Base-by-base conservation (phyloP, 495 filamentous ascomycete genomes). In the Penicillium roqueforti region DNA sequence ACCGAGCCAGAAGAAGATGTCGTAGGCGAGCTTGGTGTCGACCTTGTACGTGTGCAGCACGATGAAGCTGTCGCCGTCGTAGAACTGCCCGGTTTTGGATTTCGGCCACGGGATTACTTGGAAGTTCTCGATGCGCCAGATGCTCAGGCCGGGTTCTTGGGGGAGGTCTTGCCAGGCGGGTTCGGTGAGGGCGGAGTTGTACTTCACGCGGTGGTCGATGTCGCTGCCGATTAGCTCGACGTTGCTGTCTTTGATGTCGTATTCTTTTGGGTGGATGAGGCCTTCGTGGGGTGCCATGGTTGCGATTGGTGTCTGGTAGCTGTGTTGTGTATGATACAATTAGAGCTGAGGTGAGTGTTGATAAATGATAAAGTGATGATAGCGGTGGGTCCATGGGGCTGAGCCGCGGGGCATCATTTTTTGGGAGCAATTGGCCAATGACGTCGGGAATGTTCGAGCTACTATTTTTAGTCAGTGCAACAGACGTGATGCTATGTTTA, bases 61-160 rank as follows among this genome's bases (percentile, higher is more conserved):
- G 52, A 86, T 83, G 58, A 81, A 86, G 67, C 80, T 83, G 56
- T 86, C 83, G 13, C 82, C 82, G 22, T 84, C 78, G 60, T 80
- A 80, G 65, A 86, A 86, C 31, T 78, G 63, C 16, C 83, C 83
- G 19, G 72, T 57, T 13, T 67, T 70, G 14, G 78, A 65, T 31
- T 70, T 74, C 20, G 83, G 80, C 76, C 80, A 82, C n/a, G 77
- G 64, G 8, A 83, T 66, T 10, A 84, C 79, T 60, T 83, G 67
- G 60, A 86, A 84, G 37, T 83, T 63, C 56, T 86, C 82, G 57
- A 86, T 82, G 23, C 82, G 76, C 81, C 81, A 86, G 47, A 84
- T 68, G 43, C 67, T 69, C 5, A 86, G 71, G 2, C 81, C 82
- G 1, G 79, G 56, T 14, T 66, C 49, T 47, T 70, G 48, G 7